Percentiles rank a stretch among this genome's conserved stretches.
These are phyloP conservation scores for Paramecium sonneborni DNA, from an alignment of 73 alveolate species.

Conservation along the genomic window DNA sequence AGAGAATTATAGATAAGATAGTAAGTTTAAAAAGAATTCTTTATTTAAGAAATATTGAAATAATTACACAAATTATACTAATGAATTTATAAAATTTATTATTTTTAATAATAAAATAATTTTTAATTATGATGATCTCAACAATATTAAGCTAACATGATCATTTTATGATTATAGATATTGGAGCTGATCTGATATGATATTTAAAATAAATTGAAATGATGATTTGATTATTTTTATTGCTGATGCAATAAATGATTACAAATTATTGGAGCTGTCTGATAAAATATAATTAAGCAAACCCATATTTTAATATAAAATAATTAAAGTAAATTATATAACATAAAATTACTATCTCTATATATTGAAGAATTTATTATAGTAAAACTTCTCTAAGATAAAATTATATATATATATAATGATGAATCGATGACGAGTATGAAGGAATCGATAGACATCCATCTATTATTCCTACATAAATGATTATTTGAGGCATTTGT, in stretches of 20 bases:
- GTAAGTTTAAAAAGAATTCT: background rate
- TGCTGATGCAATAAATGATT: background rate
- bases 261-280: constrained; percentile 17
- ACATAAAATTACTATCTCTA: background rate
- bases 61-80: background rate
- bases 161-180: background rate
- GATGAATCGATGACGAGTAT: constrained; percentile 50
- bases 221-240: background rate
- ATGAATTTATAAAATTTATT: background rate
- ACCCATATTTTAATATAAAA: background rate
- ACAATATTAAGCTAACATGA: background rate
- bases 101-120: background rate
- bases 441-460: constrained; percentile 24
- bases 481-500: constrained; percentile 55
- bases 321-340: background rate
- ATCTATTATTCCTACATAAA: background rate
- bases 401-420: background rate
- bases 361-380: background rate
- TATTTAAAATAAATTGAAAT: background rate
- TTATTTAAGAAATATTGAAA: background rate
- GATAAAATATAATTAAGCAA: background rate
- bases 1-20: background rate
- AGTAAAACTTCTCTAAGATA: background rate
- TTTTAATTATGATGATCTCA: background rate
- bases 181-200: background rate